A percentile compares a stretch with the other conserved stretches of the same genome.
These are phyloP conservation scores for Puccinia horiana DNA, from an alignment of 1,284 basidiomycete species.

Conservation along the genomic window DNA sequence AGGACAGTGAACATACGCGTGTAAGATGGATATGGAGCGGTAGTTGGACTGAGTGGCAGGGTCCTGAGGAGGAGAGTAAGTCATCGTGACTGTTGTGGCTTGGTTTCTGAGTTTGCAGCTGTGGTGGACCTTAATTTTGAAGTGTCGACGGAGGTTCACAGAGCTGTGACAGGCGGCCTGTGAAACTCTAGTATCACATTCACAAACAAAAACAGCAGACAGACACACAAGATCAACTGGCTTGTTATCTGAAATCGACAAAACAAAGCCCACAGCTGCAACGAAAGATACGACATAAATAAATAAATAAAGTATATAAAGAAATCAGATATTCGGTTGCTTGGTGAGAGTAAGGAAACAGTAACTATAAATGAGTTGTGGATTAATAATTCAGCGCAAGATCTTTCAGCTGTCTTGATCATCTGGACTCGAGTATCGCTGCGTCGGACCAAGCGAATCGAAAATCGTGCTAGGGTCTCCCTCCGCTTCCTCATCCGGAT, in stretches of 20 bases:
- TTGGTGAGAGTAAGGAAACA: background rate
- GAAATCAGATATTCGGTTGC: conserved; percentile 3
- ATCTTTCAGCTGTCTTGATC: background rate
- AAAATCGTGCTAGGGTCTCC: conserved; percentile 25
- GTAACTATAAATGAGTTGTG: background rate
- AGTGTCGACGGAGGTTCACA: no score
- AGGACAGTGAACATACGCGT: conserved; percentile 22
- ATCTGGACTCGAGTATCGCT: conserved; percentile 6
- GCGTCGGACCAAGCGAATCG: conserved; percentile 22
- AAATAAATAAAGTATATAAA: background rate
- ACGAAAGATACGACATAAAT: no score
- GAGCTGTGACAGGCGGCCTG: no score
- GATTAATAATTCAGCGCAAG: background rate
- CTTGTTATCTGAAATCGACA: no score
- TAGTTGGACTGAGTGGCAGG: conserved; percentile 47
- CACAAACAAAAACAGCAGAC: no score
- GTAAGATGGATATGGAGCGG: conserved; percentile 35
- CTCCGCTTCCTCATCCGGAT: conserved; percentile 32
- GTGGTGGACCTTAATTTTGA: no score
- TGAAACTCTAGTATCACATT: no score
- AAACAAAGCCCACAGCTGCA: no score
- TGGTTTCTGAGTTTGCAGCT: no score
- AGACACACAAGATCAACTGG: no score
- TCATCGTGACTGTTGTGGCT: no score
- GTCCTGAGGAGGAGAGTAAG: conserved; percentile 40